Percentiles rank a stretch among this genome's conserved stretches.
These are phyloP conservation scores for Solanum lycopersicoides DNA, from an alignment of 257 asterid genomes.

Conservation along the genomic window DNA sequence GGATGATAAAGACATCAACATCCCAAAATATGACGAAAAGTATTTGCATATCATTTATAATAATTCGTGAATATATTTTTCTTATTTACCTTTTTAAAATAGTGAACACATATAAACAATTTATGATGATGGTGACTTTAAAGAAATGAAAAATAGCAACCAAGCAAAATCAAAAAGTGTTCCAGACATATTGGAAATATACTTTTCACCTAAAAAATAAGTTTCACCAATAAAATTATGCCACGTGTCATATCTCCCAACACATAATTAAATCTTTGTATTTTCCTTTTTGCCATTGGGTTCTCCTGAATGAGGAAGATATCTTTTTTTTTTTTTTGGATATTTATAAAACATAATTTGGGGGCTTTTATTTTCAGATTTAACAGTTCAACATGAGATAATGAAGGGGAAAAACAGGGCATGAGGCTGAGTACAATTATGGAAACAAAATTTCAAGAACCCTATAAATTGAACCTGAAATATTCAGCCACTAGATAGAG, in stretches of 20 bases:
- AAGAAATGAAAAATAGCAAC: not conserved
- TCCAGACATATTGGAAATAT: slow-evolving; percentile 13
- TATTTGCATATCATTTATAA: too few relatives aligned
- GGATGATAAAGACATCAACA: too few relatives aligned
- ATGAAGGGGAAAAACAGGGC: not conserved
- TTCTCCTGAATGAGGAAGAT: not conserved
- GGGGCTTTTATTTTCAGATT: not conserved
- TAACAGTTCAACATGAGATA: not conserved
- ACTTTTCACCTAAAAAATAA: not conserved
- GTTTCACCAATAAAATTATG: not conserved
- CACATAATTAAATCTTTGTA: slow-evolving; percentile 16
- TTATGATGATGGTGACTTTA: not conserved
- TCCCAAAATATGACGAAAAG: too few relatives aligned
- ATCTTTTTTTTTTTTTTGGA: not conserved
- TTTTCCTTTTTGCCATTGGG: not conserved
- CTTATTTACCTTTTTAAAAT: too few relatives aligned
- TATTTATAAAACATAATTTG: not conserved
- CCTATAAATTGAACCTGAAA: not conserved
- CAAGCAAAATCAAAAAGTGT: not conserved
- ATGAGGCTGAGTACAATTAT: not conserved
- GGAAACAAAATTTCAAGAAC: not conserved
- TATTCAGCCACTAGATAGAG: not conserved
- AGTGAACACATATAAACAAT: not conserved
- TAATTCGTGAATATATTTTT: too few relatives aligned
- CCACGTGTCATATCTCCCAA: slow-evolving; percentile 32